A percentile compares a stretch with the other conserved stretches of the same genome.
These are phyloP conservation scores for Trifolium repens DNA, from an alignment of 306 rosid species.

Conservation along the genomic window DNA sequence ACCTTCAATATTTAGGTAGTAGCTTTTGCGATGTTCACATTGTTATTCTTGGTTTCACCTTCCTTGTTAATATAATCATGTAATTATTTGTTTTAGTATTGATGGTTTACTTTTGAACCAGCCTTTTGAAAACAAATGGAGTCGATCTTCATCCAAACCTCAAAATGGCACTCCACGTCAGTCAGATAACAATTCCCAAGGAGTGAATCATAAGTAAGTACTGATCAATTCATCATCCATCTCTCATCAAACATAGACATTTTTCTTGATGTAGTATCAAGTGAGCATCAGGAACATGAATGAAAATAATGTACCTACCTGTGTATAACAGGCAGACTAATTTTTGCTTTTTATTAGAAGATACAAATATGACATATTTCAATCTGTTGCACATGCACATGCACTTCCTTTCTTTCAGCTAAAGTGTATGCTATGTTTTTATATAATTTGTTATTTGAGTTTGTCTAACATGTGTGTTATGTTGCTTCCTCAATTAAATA, in stretches of 20 bases:
- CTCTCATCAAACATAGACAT: slow-evolving; percentile 18
- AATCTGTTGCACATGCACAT: neutral
- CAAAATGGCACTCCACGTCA: slow-evolving; percentile 44
- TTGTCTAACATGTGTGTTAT: neutral
- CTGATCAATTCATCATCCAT: slow-evolving; percentile 26
- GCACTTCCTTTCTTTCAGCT: neutral
- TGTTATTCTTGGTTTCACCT: neutral
- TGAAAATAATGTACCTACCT: neutral
- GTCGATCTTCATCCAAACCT: slow-evolving; percentile 55
- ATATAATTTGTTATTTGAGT: neutral
- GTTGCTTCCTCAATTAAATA: slow-evolving; percentile 19
- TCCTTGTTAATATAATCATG: slow-evolving; percentile 1
- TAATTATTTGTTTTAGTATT: slow-evolving; percentile 24
- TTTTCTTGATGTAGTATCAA: slow-evolving; percentile 25
- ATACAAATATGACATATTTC: slow-evolving; percentile 14
- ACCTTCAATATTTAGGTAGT: slow-evolving; percentile 11
- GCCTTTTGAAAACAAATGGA: slow-evolving; percentile 90
- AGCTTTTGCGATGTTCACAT: neutral
- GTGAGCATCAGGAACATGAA: neutral
- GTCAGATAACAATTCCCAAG: slow-evolving; percentile 58
- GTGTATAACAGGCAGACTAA: neutral
- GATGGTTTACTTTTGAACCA: slow-evolving; percentile 49
- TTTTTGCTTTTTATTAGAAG: neutral
- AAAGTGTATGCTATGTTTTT: neutral
- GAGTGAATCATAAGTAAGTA: slow-evolving; percentile 67